These are phyloP conservation scores for Serendipita vermifera DNA, from an alignment of 768 basidiomycete genomes.

Conservation along the genomic window DNA sequence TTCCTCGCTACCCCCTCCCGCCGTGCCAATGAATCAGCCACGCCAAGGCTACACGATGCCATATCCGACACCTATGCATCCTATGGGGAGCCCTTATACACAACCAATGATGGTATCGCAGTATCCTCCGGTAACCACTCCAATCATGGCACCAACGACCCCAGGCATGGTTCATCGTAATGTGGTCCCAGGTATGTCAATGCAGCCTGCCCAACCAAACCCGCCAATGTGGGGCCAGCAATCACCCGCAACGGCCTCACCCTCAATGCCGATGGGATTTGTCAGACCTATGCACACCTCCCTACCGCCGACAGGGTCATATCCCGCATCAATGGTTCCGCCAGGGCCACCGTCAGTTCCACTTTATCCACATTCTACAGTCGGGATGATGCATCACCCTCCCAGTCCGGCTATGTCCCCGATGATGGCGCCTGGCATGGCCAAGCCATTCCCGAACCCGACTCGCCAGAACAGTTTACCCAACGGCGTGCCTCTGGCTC, in stretches of 20 bases:
- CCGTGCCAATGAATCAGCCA: neutral
- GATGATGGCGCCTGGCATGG: neutral
- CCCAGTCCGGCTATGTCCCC: conserved; percentile 42
- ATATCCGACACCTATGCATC: neutral
- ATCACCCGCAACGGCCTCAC: neutral
- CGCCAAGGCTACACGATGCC: neutral
- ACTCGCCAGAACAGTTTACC: no score
- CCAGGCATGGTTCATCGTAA: conserved; percentile 11
- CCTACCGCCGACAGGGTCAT: no score
- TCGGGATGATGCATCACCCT: conserved; percentile 53
- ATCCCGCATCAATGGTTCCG: conserved; percentile 12
- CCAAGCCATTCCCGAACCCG: neutral
- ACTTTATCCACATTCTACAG: conserved; percentile 32
- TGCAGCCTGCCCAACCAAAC: neutral
- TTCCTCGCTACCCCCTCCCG: neutral
- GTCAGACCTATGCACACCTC: neutral
- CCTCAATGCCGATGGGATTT: neutral
- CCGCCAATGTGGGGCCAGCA: neutral
- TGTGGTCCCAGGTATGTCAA: neutral
- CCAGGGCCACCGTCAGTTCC: conserved; percentile 18
- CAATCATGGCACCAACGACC: conserved; percentile 21
- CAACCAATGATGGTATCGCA: neutral
- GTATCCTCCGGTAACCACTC: conserved; percentile 34
- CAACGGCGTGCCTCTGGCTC: conserved; percentile 43
- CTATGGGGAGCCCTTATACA: neutral